Evolutionary conservation across 2,329 filamentous ascomycete species (phyloP).

Genomic region (Fusarium sp.): DNA sequence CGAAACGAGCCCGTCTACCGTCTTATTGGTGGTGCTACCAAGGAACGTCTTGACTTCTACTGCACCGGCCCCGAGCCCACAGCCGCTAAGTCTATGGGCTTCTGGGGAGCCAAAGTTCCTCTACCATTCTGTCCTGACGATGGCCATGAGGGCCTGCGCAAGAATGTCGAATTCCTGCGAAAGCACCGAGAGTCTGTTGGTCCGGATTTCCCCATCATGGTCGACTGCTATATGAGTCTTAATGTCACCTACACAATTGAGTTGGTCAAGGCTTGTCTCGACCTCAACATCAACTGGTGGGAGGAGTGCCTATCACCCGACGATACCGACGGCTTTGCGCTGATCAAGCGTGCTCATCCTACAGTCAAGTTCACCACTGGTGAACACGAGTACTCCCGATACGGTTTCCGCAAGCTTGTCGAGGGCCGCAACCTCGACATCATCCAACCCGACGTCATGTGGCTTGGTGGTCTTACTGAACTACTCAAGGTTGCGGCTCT

Average conservation of each 20-base stretch:
- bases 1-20: conserved; percentile 95
- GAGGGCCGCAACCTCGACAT: conserved; percentile 94
- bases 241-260: conserved; percentile 95
- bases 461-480: conserved; percentile 93
- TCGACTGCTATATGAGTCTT: conserved; percentile 97
- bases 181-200: conserved; percentile 88
- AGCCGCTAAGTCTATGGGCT: conserved; percentile 86
- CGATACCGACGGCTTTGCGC: conserved; percentile 89
- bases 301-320: conserved; percentile 94
- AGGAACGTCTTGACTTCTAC: conserved; percentile 88
- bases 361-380: conserved; percentile 94
- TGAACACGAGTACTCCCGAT: conserved; percentile 95
- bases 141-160: conserved; percentile 82
- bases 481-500: conserved; percentile 89
- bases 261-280: conserved; percentile 84
- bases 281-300: conserved; percentile 96
- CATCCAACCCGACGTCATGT: conserved; percentile 97
- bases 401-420: conserved; percentile 93
- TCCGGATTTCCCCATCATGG: conserved; percentile 91
- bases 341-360: conserved; percentile 91
- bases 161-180: conserved; percentile 90
- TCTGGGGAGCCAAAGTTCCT: conserved; percentile 91
- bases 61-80: conserved; percentile 90
- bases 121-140: conserved; percentile 92
- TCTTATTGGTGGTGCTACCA: conserved; percentile 90